Percentiles rank a stretch among this genome's conserved stretches.
Conservation (phyloP, 345 rosid species). For the Passiflora organensis region DNA sequence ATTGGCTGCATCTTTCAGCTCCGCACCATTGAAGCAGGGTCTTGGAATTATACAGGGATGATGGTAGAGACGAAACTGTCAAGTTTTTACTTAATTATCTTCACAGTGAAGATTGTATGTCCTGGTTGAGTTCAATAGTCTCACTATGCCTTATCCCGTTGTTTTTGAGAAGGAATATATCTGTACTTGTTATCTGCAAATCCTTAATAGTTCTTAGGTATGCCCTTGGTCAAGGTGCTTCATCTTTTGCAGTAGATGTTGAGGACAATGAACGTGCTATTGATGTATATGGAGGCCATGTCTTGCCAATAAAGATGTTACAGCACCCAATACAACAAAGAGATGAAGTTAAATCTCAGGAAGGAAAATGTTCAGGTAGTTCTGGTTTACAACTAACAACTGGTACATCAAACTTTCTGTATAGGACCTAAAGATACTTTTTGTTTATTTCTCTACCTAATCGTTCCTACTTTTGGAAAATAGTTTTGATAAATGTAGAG, state of each 20-base stretch:
- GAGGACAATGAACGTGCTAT: constrained; percentile 34
- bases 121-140: not conserved
- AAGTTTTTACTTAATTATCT: not conserved
- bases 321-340: constrained; percentile 56
- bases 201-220: constrained; percentile 43
- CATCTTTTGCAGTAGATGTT: constrained; percentile 76
- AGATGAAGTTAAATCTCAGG: constrained; percentile 24
- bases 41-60: no score
- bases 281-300: constrained; percentile 22
- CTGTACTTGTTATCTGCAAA: constrained; percentile 5
- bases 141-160: not conserved
- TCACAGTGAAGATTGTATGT: not conserved
- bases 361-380: constrained; percentile 46
- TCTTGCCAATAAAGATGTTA: constrained; percentile 36
- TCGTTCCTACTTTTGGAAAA: not conserved
- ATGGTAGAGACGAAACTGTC: no score
- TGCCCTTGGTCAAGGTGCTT: constrained; percentile 76
- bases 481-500: no score
- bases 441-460: not conserved
- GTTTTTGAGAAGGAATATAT: not conserved
- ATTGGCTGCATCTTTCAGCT: no score
- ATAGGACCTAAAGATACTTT: not conserved
- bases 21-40: no score
- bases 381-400: not conserved
- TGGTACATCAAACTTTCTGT: not conserved